Conservation (phyloP, 2,329 filamentous ascomycete genomes). For the Immersiporthe knoxdaviesiana region DNA sequence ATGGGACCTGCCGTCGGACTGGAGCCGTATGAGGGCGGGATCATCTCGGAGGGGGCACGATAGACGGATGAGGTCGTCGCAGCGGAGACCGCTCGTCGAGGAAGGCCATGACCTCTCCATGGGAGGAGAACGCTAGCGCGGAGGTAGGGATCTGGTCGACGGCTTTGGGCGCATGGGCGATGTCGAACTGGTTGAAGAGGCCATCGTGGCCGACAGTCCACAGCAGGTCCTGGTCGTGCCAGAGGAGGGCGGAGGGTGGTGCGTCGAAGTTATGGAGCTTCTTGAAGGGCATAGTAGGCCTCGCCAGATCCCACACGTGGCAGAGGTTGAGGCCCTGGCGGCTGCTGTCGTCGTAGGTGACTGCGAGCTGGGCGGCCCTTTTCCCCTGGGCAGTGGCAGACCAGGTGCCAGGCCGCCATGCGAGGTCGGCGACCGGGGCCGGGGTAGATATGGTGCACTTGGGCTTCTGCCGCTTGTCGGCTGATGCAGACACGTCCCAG, state of each 20-base stretch:
- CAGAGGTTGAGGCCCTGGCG: constrained; percentile 61
- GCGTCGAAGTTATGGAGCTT: constrained; percentile 64
- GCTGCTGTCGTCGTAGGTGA: constrained; percentile 63
- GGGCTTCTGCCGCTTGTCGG: constrained; percentile 66
- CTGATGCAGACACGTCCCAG: constrained; percentile 65
- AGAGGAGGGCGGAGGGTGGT: constrained; percentile 61
- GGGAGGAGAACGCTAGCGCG: constrained; percentile 62
- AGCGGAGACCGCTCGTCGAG: constrained; percentile 60
- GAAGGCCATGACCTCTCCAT: constrained; percentile 63
- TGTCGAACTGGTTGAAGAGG: constrained; percentile 66
- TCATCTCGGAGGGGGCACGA: constrained; percentile 40
- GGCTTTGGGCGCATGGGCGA: constrained; percentile 65
- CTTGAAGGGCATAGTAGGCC: constrained; percentile 69
- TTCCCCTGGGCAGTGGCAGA: constrained; percentile 64
- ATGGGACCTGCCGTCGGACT: constrained; percentile 52
- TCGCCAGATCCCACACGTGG: constrained; percentile 70
- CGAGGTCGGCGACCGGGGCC: constrained; percentile 60
- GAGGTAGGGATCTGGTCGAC: constrained; percentile 67
- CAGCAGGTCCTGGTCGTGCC: constrained; percentile 67
- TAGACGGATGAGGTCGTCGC: constrained; percentile 41
- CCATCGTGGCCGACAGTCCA: constrained; percentile 69
- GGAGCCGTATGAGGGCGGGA: constrained; percentile 47
- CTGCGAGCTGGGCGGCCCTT: constrained; percentile 63
- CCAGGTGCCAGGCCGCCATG: constrained; percentile 69
- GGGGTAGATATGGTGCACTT: constrained; percentile 65